phyloP scores from a whole-genome alignment of 2,329 filamentous ascomycete genomes.

The Monilinia laxa region DNA sequence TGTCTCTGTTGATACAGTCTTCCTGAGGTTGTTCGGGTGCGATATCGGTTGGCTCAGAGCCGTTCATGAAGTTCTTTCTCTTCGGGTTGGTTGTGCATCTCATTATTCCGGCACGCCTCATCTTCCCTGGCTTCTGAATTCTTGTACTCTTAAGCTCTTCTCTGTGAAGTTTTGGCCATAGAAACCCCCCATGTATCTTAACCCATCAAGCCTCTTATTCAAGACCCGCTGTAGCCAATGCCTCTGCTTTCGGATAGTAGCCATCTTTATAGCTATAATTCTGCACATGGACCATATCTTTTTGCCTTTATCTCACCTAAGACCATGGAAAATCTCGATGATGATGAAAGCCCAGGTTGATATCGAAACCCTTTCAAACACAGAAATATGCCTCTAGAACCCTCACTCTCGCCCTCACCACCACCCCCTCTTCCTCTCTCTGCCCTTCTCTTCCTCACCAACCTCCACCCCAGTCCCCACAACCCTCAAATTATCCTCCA shows the following conservation, averaged over 20 bases:
- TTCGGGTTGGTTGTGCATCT: not conserved
- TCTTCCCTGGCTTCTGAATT: not conserved
- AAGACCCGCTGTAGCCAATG: too few species aligned
- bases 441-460: slow-evolving; percentile 1
- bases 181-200: not conserved
- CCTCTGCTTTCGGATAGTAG: too few species aligned
- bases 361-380: too few species aligned
- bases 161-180: not conserved
- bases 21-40: not conserved
- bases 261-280: too few species aligned
- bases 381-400: not conserved
- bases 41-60: not conserved
- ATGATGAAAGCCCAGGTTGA: too few species aligned
- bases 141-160: not conserved
- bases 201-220: not conserved
- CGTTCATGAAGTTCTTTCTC: not conserved
- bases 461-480: slow-evolving; percentile 6
- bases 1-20: not conserved
- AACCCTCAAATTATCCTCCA: slow-evolving; percentile 16
- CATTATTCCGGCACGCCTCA: not conserved
- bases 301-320: not conserved
- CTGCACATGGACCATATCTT: not conserved
- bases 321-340: too few species aligned
- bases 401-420: not conserved
- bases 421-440: slow-evolving; percentile 14